These are phyloP conservation scores for Closterium sp. DNA, from an alignment of 139 green algal genomes.

Conservation along the genomic window DNA sequence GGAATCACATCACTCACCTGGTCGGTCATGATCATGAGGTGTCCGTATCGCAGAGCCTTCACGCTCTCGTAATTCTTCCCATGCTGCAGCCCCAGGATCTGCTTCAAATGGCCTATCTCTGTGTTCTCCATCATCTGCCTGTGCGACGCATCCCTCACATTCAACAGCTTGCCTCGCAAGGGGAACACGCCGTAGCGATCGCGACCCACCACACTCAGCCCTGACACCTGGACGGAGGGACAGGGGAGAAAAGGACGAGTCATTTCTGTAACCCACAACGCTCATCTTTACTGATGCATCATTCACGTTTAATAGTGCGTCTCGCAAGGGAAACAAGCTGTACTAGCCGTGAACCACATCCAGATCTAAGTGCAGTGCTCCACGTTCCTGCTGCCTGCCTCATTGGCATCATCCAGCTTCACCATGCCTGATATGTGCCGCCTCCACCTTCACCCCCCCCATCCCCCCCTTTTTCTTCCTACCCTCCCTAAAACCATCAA, in stretches of 20 bases:
- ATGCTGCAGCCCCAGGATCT: constrained; percentile 98
- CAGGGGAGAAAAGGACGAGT: not conserved
- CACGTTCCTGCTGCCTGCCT: constrained; percentile 82
- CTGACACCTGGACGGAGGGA: constrained; percentile 62
- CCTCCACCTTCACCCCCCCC: constrained; percentile 41
- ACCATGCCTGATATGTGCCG: constrained; percentile 84
- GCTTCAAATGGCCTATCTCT: constrained; percentile 97
- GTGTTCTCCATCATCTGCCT: constrained; percentile 88
- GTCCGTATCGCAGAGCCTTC: constrained; percentile 92
- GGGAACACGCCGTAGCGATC: constrained; percentile 97
- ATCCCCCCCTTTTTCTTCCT: constrained; percentile 69
- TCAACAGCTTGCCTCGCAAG: constrained; percentile 96
- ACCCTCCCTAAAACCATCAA: constrained; percentile 95
- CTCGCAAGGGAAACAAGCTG: too few species aligned
- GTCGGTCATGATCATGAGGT: constrained; percentile 99
- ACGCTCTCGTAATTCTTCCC: constrained; percentile 86
- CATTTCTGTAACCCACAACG: too few species aligned
- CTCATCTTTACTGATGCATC: too few species aligned
- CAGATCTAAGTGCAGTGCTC: constrained; percentile 98
- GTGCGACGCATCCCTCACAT: constrained; percentile 91
- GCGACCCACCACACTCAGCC: constrained; percentile 88
- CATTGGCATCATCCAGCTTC: constrained; percentile 98
- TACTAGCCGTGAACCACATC: too few species aligned
- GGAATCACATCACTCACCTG: constrained; percentile 66
- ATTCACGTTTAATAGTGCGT: too few species aligned